Conservation (phyloP, 208 protist species). For the Leishmania martiniquensis region DNA sequence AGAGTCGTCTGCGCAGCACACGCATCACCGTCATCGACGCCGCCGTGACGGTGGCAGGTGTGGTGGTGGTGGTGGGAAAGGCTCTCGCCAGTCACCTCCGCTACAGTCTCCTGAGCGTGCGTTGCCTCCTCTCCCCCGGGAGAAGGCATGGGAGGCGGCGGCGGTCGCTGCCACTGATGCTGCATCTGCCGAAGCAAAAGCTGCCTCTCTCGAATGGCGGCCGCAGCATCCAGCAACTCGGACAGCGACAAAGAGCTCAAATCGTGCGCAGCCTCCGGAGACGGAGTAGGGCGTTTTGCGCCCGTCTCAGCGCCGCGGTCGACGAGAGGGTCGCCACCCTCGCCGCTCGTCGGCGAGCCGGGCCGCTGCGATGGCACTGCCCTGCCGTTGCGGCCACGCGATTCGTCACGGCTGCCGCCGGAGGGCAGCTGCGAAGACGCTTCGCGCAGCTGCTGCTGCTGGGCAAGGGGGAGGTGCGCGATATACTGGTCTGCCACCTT, state of each 20-base stretch:
- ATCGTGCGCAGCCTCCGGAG: slow-evolving; percentile 24
- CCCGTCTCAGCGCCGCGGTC: not conserved
- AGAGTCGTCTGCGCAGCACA: not conserved
- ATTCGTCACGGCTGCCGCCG: slow-evolving; percentile 18
- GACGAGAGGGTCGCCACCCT: not conserved
- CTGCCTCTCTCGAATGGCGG: slow-evolving; percentile 59
- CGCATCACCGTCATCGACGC: not conserved
- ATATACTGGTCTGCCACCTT: slow-evolving; percentile 33
- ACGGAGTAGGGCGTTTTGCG: not conserved
- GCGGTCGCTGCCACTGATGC: slow-evolving; percentile 22
- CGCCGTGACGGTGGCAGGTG: not conserved
- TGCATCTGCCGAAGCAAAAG: slow-evolving; percentile 59
- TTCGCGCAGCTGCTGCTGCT: slow-evolving; percentile 34
- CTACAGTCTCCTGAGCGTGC: not conserved
- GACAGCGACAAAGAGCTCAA: slow-evolving; percentile 62
- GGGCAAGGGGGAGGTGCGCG: slow-evolving; percentile 20
- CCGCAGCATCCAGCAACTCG: slow-evolving; percentile 75
- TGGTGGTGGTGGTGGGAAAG: not conserved
- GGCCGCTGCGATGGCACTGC: slow-evolving; percentile 1
- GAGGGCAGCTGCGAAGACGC: slow-evolving; percentile 20
- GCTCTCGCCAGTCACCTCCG: not conserved
- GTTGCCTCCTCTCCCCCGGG: slow-evolving; percentile 3
- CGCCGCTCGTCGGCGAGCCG: slow-evolving; percentile 8
- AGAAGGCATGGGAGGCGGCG: not conserved
- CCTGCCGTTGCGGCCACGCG: slow-evolving; percentile 7